phyloP scores from a whole-genome alignment of 2,329 filamentous ascomycete genomes.

The Delphinella strobiligena region DNA sequence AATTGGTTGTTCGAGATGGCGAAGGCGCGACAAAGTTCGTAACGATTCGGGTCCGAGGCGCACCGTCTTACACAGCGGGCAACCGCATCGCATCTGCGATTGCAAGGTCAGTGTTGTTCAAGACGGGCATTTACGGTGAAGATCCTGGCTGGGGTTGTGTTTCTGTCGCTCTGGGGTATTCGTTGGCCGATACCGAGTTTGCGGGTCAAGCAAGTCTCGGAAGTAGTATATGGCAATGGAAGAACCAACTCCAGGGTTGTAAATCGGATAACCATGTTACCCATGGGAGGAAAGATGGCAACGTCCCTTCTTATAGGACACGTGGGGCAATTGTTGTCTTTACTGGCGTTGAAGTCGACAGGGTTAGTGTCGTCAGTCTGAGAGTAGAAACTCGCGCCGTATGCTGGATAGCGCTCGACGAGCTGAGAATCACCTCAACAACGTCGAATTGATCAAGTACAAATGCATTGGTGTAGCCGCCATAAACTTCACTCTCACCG shows the following conservation, averaged over 20 bases:
- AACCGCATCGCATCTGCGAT: conserved; percentile 76
- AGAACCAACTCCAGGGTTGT: conserved; percentile 38
- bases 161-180: conserved; percentile 85
- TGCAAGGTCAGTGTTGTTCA: conserved; percentile 83
- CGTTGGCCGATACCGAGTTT: conserved; percentile 50
- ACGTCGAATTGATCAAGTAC: conserved; percentile 54
- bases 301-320: conserved; percentile 41
- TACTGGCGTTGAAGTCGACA: conserved; percentile 18
- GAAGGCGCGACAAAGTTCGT: conserved; percentile 98
- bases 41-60: conserved; percentile 72
- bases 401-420: conserved; percentile 20
- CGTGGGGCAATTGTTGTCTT: conserved; percentile 23
- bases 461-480: conserved; percentile 43
- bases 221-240: too few species aligned
- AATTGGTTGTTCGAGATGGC: conserved; percentile 89
- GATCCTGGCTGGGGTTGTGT: conserved; percentile 99
- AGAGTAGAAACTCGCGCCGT: conserved; percentile 20
- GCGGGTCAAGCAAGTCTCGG: too few species aligned
- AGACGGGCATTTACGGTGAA: conserved; percentile 91
- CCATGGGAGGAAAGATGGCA: conserved; percentile 41
- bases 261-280: conserved; percentile 45
- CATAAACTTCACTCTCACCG: conserved; percentile 33
- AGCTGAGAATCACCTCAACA: conserved; percentile 62
- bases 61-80: conserved; percentile 56
- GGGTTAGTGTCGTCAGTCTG: conserved; percentile 8